Evolutionary conservation across 2,329 filamentous ascomycete genomes (phyloP), one percentile per base, ranked within the genome.

Genomic region (Lasiodiplodia sp.): DNA sequence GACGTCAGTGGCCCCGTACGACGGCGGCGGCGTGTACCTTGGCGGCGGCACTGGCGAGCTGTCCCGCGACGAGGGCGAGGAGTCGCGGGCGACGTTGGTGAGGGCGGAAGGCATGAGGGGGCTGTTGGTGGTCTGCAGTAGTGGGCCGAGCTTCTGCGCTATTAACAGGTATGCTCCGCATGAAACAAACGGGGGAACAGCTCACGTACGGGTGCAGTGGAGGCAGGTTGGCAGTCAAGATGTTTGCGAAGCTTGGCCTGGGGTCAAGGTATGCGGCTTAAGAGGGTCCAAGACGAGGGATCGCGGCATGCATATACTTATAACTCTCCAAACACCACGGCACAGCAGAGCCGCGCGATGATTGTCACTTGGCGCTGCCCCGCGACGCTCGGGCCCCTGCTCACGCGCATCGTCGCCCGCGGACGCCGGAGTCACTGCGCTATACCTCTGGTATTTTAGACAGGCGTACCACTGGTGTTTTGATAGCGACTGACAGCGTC

Each of bases 11-110:
- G 58, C 40, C 5, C 58, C 58, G 25, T 62, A 62, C 28, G 62
- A 65, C 47, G 62, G 60, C 49, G 62, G 37, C 7, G 62, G 62
- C 49, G 62, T 18, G 18, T 65, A 53, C 62, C 21, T 64, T 44
- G 60, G 60, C 60, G 60, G 60, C 16, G 44, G 25, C 10, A 44
- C 44, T 44, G 60, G 60, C 16, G 40, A 40, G 40, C 58, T 63
- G 58, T 28, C 23, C 4, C 60, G 44, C 28, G 60, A 64, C 28
- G 60, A 64, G 3, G 60, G 11, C n/a, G 51, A 52, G 11, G 47
- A 53, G 62, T 49, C 40, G 62, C 47, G 51, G n/a, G 49, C 28
- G 62, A 40, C 5, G 44, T 47, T 47, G 44, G 44, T 47, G 44
- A 47, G 44, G 11, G 38, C 7, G 31, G 62, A 37, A 47, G 47